These are phyloP conservation scores for Crithidia sp. DNA, from an alignment of 208 protist species.

Conservation along the genomic window DNA sequence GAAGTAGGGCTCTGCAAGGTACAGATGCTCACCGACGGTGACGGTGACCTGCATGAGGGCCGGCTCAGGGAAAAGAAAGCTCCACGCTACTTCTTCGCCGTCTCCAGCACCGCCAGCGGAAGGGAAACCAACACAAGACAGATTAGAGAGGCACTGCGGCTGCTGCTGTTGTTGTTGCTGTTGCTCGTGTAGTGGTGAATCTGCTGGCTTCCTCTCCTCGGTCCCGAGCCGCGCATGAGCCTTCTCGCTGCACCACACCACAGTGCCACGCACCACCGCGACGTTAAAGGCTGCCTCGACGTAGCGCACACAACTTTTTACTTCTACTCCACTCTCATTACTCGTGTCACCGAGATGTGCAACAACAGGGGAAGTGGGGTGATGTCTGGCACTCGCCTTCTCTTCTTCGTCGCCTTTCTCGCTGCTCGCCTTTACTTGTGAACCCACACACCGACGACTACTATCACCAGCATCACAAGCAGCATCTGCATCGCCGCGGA, in stretches of 20 bases:
- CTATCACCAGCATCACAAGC: too few relatives aligned
- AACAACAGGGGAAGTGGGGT: too few relatives aligned
- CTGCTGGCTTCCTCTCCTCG: too few relatives aligned
- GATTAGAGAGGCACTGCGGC: too few relatives aligned
- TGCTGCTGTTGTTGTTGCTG: too few relatives aligned
- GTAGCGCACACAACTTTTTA: conserved; percentile 34
- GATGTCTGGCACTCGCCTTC: too few relatives aligned
- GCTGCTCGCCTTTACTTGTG: too few relatives aligned
- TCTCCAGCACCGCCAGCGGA: background rate
- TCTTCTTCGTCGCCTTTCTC: too few relatives aligned
- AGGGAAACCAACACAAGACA: too few relatives aligned
- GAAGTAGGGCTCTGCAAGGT: conserved; percentile 59
- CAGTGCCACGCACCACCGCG: conserved; percentile 29
- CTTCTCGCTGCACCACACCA: conserved; percentile 26
- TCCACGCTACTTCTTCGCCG: conserved; percentile 30
- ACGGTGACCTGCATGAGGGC: conserved; percentile 43
- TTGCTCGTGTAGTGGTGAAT: too few relatives aligned
- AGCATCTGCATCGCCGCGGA: conserved; percentile 1
- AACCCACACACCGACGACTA: too few relatives aligned
- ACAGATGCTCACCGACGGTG: conserved; percentile 49
- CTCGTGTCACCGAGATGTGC: background rate
- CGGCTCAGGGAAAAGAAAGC: conserved; percentile 47
- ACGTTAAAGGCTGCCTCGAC: conserved; percentile 42
- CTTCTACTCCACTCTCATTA: conserved; percentile 14
- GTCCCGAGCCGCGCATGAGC: conserved; percentile 18